These are phyloP conservation scores for Flaveria linearis DNA, from an alignment of 129 eudicot species.

Conservation along the genomic window DNA sequence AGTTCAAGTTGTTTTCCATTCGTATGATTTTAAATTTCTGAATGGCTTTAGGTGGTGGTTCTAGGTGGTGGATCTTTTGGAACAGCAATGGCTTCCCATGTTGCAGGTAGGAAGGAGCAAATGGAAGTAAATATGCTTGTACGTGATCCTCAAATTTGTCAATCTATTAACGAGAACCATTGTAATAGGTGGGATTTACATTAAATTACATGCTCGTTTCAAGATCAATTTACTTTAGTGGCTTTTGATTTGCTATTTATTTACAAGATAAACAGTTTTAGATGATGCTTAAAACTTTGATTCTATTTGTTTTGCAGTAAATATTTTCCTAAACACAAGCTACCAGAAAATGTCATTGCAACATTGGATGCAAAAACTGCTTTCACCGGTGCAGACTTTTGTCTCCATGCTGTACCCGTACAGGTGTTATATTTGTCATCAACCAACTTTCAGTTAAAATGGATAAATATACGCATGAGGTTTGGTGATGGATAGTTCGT, in stretches of 20 bases:
- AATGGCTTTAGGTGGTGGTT: constrained; percentile 71
- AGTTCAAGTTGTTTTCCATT: constrained; percentile 26
- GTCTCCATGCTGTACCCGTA: constrained; percentile 99
- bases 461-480: background rate
- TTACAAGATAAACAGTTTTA: background rate
- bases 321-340: constrained; percentile 82
- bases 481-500: background rate
- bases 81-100: constrained; percentile 98
- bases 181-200: constrained; percentile 51
- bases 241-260: background rate
- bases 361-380: constrained; percentile 90
- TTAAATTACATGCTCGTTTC: constrained; percentile 12
- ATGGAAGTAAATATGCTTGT: constrained; percentile 88
- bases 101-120: constrained; percentile 74
- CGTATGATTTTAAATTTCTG: constrained; percentile 22
- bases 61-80: constrained; percentile 99
- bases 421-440: constrained; percentile 54
- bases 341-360: constrained; percentile 86
- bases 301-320: constrained; percentile 48
- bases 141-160: constrained; percentile 82
- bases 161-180: constrained; percentile 71
- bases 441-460: constrained; percentile 11
- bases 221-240: background rate
- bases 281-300: constrained; percentile 1
- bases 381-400: constrained; percentile 74